Evolutionary conservation across 306 rosid species (phyloP).

Genomic region (Corylus heterophylla): DNA sequence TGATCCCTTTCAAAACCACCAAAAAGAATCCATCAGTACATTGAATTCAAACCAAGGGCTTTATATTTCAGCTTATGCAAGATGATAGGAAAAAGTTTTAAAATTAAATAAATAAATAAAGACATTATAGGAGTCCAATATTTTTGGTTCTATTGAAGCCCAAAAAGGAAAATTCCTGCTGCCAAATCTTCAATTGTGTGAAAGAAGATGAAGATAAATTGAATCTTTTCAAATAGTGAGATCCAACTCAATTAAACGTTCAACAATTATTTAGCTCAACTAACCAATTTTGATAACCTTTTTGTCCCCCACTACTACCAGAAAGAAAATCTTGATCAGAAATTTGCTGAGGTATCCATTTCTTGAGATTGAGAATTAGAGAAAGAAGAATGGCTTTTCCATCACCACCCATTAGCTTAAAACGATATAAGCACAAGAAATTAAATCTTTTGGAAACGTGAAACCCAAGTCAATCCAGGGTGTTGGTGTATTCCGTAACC

Average conservation of each 20-base stretch:
- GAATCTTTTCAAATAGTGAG: neutral
- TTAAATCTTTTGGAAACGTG: neutral
- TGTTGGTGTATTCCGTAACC: neutral
- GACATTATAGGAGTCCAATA: neutral
- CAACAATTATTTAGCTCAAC: neutral
- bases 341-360: neutral
- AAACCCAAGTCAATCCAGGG: neutral
- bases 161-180: neutral
- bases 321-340: neutral
- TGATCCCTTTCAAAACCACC: slow-evolving; percentile 48
- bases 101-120: neutral
- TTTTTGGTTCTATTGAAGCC: neutral
- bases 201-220: neutral
- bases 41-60: slow-evolving; percentile 8
- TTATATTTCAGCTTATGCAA: neutral
- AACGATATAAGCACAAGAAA: neutral
- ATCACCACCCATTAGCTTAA: neutral
- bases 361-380: slow-evolving; percentile 1
- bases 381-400: neutral
- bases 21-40: slow-evolving; percentile 26
- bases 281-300: neutral
- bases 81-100: neutral
- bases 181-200: neutral
- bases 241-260: neutral
- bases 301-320: neutral